These are phyloP conservation scores for Aspergillus sp. DNA, from an alignment of 2,329 filamentous ascomycete species.

Conservation along the genomic window DNA sequence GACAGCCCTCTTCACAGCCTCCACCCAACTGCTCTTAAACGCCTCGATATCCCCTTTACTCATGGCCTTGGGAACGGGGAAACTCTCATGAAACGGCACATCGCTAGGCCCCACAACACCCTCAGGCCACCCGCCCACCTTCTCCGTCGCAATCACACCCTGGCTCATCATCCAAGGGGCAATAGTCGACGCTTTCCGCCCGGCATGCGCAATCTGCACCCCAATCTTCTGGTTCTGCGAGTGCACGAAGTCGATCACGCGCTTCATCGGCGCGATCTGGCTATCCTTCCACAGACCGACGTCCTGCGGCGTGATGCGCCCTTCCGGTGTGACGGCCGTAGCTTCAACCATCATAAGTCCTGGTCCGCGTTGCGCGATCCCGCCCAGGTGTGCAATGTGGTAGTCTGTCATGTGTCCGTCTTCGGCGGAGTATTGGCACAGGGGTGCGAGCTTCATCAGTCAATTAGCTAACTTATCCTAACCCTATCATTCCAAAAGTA, in stretches of 20 bases:
- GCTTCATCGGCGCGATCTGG: constrained; percentile 69
- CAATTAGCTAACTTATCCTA: not conserved
- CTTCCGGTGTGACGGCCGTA: constrained; percentile 70
- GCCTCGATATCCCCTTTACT: constrained; percentile 65
- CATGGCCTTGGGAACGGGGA: constrained; percentile 66
- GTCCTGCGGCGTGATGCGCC: constrained; percentile 70
- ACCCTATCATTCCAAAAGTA: no score
- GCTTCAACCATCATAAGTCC: constrained; percentile 76
- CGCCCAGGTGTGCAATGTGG: constrained; percentile 79
- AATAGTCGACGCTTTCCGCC: constrained; percentile 60
- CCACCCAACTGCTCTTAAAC: constrained; percentile 63
- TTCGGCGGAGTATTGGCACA: constrained; percentile 63
- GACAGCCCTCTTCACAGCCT: constrained; percentile 60
- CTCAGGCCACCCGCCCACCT: constrained; percentile 53
- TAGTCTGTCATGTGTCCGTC: constrained; percentile 75
- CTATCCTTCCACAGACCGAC: constrained; percentile 74
- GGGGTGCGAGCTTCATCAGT: constrained; percentile 40
- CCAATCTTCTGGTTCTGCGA: constrained; percentile 73
- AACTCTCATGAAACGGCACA: constrained; percentile 61
- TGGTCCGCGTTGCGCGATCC: constrained; percentile 73
- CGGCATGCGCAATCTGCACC: constrained; percentile 80
- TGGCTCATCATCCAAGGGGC: constrained; percentile 52
- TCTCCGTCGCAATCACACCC: constrained; percentile 44
- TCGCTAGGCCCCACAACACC: constrained; percentile 40
- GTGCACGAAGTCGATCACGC: constrained; percentile 76